A percentile compares a stretch with the other conserved stretches of the same genome.
Evolutionary conservation across 352 stramenopile genomes (phyloP).

Genomic region (Phytophthora uliginosa): DNA sequence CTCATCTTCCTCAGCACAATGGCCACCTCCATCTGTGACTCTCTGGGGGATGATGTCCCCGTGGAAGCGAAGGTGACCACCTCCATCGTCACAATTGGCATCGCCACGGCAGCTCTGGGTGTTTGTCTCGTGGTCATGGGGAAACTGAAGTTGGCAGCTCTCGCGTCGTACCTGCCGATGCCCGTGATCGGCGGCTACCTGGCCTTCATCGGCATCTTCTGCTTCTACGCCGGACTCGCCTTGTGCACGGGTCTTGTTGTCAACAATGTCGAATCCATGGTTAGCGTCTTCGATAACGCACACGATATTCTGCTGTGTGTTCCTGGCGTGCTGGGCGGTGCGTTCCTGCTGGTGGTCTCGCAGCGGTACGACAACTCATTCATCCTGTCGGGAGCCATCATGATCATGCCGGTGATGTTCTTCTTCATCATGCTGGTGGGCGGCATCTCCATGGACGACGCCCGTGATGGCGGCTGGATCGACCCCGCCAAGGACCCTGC

Average conservation of each 20-base stretch:
- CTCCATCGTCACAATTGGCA: slow-evolving; percentile 92
- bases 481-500: slow-evolving; percentile 67
- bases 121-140: slow-evolving; percentile 94
- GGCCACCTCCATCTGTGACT: slow-evolving; percentile 88
- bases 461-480: slow-evolving; percentile 94
- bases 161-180: slow-evolving; percentile 97
- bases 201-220: slow-evolving; percentile 98
- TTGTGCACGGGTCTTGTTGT: slow-evolving; percentile 92
- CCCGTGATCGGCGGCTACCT: slow-evolving; percentile 98
- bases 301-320: slow-evolving; percentile 85
- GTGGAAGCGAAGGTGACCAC: slow-evolving; percentile 93
- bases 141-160: slow-evolving; percentile 91
- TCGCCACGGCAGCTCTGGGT: slow-evolving; percentile 94
- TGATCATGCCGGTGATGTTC: slow-evolving; percentile 93
- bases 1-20: slow-evolving; percentile 98
- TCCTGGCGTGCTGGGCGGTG: slow-evolving; percentile 85
- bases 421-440: slow-evolving; percentile 88
- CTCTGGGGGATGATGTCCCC: slow-evolving; percentile 66
- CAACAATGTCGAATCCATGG: slow-evolving; percentile 85
- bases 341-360: slow-evolving; percentile 85
- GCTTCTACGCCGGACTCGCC: slow-evolving; percentile 91
- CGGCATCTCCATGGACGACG: slow-evolving; percentile 89
- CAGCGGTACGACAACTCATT: slow-evolving; percentile 82
- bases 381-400: slow-evolving; percentile 78
- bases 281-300: slow-evolving; percentile 57